Conservation (phyloP, 2,329 filamentous ascomycete species). For the Penicillium sp. region DNA sequence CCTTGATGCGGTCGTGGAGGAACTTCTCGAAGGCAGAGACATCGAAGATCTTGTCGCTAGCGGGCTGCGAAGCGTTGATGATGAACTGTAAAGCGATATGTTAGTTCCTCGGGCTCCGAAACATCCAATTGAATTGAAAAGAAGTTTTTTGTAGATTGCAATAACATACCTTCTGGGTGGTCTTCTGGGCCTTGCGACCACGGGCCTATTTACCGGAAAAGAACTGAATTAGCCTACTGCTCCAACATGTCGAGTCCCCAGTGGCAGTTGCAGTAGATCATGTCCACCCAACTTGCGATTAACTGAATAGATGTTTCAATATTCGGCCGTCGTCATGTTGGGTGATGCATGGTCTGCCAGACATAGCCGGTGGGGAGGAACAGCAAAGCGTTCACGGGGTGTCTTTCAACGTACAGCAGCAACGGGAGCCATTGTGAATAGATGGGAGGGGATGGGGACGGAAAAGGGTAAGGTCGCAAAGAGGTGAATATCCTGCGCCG, state of each 20-base stretch:
- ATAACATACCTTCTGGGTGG: slow-evolving; percentile 48
- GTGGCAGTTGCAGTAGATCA: slow-evolving; percentile 9
- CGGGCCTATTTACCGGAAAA: slow-evolving; percentile 48
- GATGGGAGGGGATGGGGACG: slow-evolving; percentile 28
- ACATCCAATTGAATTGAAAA: not conserved
- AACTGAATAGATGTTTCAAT: slow-evolving; percentile 25
- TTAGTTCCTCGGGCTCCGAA: not conserved
- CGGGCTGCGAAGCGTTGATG: slow-evolving; percentile 98
- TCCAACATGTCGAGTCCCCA: slow-evolving; percentile 42
- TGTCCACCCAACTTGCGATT: not conserved
- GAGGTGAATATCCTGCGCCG: slow-evolving; percentile 87
- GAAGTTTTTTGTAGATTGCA: not conserved
- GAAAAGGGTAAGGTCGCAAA: slow-evolving; percentile 66
- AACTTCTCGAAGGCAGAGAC: slow-evolving; percentile 99
- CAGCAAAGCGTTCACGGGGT: slow-evolving; percentile 80
- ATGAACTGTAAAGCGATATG: slow-evolving; percentile 66
- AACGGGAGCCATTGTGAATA: slow-evolving; percentile 76
- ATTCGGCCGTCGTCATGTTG: not conserved
- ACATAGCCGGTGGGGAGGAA: slow-evolving; percentile 56
- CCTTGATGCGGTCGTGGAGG: slow-evolving; percentile 99
- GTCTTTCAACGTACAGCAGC: slow-evolving; percentile 73
- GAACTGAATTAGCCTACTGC: slow-evolving; percentile 93
- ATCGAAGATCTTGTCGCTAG: slow-evolving; percentile 99
- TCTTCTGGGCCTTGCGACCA: slow-evolving; percentile 50
- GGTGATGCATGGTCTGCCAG: not conserved